These are phyloP conservation scores for Magnolia officinalis DNA, from an alignment of 164 flowering plant genomes.

Conservation along the genomic window DNA sequence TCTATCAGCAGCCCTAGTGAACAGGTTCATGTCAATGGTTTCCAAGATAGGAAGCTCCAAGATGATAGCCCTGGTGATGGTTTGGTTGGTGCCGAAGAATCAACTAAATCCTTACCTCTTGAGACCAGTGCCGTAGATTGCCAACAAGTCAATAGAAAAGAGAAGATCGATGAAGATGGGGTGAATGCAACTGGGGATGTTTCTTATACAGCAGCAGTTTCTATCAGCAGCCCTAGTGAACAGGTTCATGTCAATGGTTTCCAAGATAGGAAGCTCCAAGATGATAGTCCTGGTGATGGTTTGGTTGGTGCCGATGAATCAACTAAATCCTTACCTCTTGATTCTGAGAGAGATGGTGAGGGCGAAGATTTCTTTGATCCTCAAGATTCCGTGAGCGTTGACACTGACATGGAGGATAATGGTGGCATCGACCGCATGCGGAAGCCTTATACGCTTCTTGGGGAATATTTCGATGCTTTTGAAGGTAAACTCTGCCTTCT, in stretches of 20 bases:
- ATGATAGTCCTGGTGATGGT: slow-evolving; percentile 10
- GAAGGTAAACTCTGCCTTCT: slow-evolving; percentile 51
- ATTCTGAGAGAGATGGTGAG: slow-evolving; percentile 32
- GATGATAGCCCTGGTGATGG: slow-evolving; percentile 12
- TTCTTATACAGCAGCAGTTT: slow-evolving; percentile 3
- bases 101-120: slow-evolving; percentile 12
- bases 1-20: slow-evolving; percentile 1
- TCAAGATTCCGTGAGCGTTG: slow-evolving; percentile 53
- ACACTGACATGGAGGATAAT: slow-evolving; percentile 48
- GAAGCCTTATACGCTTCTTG: slow-evolving; percentile 31
- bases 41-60: slow-evolving; percentile 12
- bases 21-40: slow-evolving; percentile 21
- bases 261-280: slow-evolving; percentile 13
- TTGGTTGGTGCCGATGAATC: slow-evolving; percentile 16
- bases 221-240: slow-evolving; percentile 1
- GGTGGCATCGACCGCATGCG: slow-evolving; percentile 34
- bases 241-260: slow-evolving; percentile 22
- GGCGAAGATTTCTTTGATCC: slow-evolving; percentile 65
- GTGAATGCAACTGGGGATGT: not conserved
- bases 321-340: slow-evolving; percentile 12
- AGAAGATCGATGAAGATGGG: slow-evolving; percentile 12
- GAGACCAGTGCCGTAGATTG: slow-evolving; percentile 28
- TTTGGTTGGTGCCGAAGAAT: slow-evolving; percentile 16
- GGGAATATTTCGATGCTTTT: slow-evolving; percentile 86
- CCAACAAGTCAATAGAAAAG: slow-evolving; percentile 21